Conservation (phyloP, 306 rosid species). For the Urtica urens region DNA sequence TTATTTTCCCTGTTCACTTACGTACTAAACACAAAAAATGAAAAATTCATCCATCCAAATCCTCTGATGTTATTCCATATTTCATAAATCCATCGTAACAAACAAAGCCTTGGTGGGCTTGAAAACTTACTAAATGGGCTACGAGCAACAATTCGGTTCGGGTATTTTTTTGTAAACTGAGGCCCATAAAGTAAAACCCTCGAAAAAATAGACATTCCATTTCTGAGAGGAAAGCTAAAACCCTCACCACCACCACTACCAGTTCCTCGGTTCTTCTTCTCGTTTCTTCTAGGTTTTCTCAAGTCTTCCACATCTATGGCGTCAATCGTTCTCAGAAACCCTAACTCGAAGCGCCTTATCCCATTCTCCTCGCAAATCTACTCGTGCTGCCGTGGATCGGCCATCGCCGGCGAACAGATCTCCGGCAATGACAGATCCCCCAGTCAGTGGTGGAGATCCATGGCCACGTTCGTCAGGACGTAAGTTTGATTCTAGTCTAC, state of each 20-base stretch:
- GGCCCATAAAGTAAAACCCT: conserved; percentile 27
- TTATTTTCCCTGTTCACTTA: too few relatives aligned
- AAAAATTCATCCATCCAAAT: too few relatives aligned
- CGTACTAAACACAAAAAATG: too few relatives aligned
- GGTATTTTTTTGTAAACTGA: conserved; percentile 2
- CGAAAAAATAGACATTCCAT: conserved; percentile 27
- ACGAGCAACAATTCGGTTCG: conserved; percentile 12
- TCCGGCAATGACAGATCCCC: conserved; percentile 33
- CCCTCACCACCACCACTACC: not conserved
- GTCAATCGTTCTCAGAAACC: conserved; percentile 44
- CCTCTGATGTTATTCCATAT: too few relatives aligned
- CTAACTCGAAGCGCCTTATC: conserved; percentile 41
- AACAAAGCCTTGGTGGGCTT: too few relatives aligned
- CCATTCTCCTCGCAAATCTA: conserved; percentile 45
- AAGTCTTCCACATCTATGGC: conserved; percentile 37
- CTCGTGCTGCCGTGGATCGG: conserved; percentile 39
- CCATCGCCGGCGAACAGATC: conserved; percentile 22
- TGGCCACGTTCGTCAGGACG: conserved; percentile 87
- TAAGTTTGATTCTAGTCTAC: too few relatives aligned
- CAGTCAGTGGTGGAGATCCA: conserved; percentile 60
- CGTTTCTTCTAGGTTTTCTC: conserved; percentile 1
- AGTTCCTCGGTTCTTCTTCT: too few relatives aligned
- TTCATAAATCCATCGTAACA: too few relatives aligned
- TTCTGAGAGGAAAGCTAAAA: conserved; percentile 8
- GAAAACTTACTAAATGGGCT: too few relatives aligned